phyloP scores from a whole-genome alignment of 441 rosid species.

The Erodium chrysanthum region DNA sequence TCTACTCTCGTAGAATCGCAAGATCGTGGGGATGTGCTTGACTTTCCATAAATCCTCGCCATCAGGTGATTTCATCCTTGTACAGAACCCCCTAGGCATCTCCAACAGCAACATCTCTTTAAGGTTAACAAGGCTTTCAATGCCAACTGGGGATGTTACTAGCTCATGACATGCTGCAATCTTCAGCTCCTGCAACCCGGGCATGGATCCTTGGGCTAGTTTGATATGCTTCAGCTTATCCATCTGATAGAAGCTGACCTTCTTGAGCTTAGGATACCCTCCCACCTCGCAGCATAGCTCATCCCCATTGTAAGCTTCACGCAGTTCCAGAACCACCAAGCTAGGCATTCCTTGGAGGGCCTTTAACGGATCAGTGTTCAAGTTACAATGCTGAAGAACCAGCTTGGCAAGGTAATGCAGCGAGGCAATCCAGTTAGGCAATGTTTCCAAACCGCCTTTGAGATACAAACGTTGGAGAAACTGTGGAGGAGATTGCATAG shows the following conservation, averaged over 20 bases:
- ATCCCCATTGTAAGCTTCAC: slow-evolving; percentile 12
- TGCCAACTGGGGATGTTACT: slow-evolving; percentile 7
- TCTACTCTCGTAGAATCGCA: background rate
- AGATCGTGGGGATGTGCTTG: background rate
- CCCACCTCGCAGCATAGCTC: slow-evolving; percentile 13
- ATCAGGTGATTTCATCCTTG: slow-evolving; percentile 9
- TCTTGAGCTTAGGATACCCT: slow-evolving; percentile 5
- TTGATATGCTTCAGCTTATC: background rate
- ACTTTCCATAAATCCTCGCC: slow-evolving; percentile 13
- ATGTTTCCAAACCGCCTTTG: background rate
- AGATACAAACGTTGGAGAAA: slow-evolving; percentile 17
- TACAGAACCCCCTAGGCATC: slow-evolving; percentile 12
- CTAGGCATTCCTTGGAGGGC: slow-evolving; percentile 12
- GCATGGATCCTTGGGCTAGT: slow-evolving; percentile 12
- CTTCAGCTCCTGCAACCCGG: slow-evolving; percentile 9
- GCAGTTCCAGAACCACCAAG: slow-evolving; percentile 15
- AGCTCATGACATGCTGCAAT: slow-evolving; percentile 11
- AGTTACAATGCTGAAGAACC: background rate
- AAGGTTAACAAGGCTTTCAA: slow-evolving; percentile 10
- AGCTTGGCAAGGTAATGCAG: slow-evolving; percentile 10
- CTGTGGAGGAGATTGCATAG: slow-evolving; percentile 11
- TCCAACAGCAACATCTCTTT: slow-evolving; percentile 11
- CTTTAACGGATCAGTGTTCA: slow-evolving; percentile 11
- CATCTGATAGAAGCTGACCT: background rate
- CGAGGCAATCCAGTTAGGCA: slow-evolving; percentile 14